Conservation (phyloP, 768 basidiomycete genomes). For the Rhodotorula babjevae region DNA sequence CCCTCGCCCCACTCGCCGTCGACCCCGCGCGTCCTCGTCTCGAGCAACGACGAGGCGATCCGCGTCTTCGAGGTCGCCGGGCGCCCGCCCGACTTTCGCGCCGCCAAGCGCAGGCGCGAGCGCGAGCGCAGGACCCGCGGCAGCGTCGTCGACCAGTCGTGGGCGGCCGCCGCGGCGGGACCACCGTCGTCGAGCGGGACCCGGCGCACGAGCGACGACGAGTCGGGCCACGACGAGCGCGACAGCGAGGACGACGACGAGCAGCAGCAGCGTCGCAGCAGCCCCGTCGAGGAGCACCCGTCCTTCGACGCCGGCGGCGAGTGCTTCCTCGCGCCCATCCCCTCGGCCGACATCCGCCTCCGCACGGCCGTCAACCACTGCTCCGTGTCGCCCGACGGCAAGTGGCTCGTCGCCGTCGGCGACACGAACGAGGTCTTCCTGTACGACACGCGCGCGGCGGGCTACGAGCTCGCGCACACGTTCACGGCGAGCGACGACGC, state of each 20-base stretch:
- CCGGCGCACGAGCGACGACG: background rate
- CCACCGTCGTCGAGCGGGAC: too few relatives aligned
- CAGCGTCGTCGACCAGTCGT: slow-evolving; percentile 14
- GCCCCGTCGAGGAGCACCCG: slow-evolving; percentile 46
- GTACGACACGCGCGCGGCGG: slow-evolving; percentile 59
- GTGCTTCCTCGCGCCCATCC: slow-evolving; percentile 54
- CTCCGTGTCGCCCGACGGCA: slow-evolving; percentile 82
- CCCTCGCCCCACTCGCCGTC: slow-evolving; percentile 15
- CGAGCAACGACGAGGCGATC: slow-evolving; percentile 79
- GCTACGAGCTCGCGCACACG: slow-evolving; percentile 35
- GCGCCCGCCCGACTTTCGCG: slow-evolving; percentile 5
- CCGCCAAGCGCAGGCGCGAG: background rate
- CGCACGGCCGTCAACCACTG: slow-evolving; percentile 77
- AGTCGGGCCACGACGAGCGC: background rate
- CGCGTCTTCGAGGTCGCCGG: slow-evolving; percentile 59
- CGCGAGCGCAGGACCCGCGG: background rate
- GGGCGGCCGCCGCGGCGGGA: background rate
- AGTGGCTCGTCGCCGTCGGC: slow-evolving; percentile 79
- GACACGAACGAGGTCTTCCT: slow-evolving; percentile 82
- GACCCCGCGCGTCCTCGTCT: slow-evolving; percentile 67
- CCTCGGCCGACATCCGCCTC: slow-evolving; percentile 5
- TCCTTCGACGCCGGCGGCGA: slow-evolving; percentile 50
- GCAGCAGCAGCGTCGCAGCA: background rate
- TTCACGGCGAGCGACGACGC: slow-evolving; percentile 49
- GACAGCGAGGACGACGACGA: slow-evolving; percentile 12